A percentile compares a stretch with the other conserved stretches of the same genome.
phyloP scores from a whole-genome alignment of 2,329 filamentous ascomycete genomes.

The Dactylellina haptotyla region DNA sequence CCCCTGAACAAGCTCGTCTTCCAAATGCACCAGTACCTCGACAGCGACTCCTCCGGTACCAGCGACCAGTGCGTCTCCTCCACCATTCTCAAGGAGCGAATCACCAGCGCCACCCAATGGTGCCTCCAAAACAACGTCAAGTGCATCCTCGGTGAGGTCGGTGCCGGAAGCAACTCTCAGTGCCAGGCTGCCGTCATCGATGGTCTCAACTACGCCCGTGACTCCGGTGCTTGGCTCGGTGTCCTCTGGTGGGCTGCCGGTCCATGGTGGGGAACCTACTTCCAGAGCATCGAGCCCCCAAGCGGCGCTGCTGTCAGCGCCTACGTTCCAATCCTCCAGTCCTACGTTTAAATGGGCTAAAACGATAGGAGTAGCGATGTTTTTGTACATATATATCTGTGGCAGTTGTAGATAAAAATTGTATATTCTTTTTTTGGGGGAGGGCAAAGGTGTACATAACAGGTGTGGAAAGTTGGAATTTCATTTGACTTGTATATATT shows the following conservation, averaged over 20 bases:
- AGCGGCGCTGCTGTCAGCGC: constrained; percentile 57
- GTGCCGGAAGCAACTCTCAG: constrained; percentile 65
- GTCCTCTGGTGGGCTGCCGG: constrained; percentile 71
- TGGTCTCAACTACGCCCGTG: constrained; percentile 46
- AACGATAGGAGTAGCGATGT: neutral
- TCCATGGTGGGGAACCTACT: constrained; percentile 68
- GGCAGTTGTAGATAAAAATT: constrained; percentile 31
- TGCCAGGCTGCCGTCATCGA: constrained; percentile 29
- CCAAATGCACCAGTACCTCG: constrained; percentile 69
- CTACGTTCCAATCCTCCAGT: constrained; percentile 51
- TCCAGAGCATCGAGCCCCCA: constrained; percentile 60
- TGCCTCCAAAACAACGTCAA: constrained; percentile 68
- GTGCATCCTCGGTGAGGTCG: constrained; percentile 70
- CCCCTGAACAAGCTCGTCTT: constrained; percentile 67
- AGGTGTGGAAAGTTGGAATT: neutral
- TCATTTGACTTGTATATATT: neutral
- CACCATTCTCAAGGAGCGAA: constrained; percentile 66
- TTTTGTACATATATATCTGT: constrained; percentile 8
- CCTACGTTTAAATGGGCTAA: constrained; percentile 15
- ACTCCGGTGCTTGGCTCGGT: constrained; percentile 57
- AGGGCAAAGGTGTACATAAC: constrained; percentile 4
- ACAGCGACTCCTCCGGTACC: constrained; percentile 68
- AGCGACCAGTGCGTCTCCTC: constrained; percentile 64
- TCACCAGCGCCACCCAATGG: constrained; percentile 67
- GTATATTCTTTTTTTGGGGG: neutral